Evolutionary conservation across 164 flowering plant species (phyloP).

Genomic region (Aristolochia californica): DNA sequence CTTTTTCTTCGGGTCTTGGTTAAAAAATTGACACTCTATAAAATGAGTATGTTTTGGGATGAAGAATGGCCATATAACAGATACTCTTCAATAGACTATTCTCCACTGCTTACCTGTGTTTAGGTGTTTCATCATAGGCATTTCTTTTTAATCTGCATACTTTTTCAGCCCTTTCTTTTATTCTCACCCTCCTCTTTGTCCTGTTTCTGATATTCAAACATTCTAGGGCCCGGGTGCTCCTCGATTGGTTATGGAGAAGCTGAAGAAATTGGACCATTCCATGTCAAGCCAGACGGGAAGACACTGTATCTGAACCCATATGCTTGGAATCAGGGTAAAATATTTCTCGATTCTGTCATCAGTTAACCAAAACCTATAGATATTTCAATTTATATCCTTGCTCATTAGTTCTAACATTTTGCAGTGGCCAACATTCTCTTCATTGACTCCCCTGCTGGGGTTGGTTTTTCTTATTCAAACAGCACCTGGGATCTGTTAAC

Average conservation of each 20-base stretch:
- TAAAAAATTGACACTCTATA: neutral
- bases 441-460: conserved; percentile 78
- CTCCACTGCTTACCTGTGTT: neutral
- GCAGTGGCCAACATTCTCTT: conserved; percentile 77
- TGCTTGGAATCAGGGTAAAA: conserved; percentile 82
- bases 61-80: too few relatives aligned
- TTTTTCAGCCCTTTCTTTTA: neutral
- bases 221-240: conserved; percentile 88
- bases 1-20: neutral
- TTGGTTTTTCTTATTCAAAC: conserved; percentile 75
- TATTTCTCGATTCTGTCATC: neutral
- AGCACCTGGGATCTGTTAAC: conserved; percentile 46
- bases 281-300: conserved; percentile 65
- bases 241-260: conserved; percentile 84
- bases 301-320: conserved; percentile 65
- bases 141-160: neutral
- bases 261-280: conserved; percentile 89
- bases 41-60: too few relatives aligned
- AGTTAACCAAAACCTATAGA: neutral
- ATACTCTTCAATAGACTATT: too few relatives aligned
- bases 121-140: too few relatives aligned
- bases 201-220: neutral
- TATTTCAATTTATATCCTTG: neutral
- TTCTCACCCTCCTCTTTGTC: neutral
- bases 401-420: conserved; percentile 4